phyloP scores from a whole-genome alignment of 306 rosid genomes.

The Spatholobus suberectus region DNA sequence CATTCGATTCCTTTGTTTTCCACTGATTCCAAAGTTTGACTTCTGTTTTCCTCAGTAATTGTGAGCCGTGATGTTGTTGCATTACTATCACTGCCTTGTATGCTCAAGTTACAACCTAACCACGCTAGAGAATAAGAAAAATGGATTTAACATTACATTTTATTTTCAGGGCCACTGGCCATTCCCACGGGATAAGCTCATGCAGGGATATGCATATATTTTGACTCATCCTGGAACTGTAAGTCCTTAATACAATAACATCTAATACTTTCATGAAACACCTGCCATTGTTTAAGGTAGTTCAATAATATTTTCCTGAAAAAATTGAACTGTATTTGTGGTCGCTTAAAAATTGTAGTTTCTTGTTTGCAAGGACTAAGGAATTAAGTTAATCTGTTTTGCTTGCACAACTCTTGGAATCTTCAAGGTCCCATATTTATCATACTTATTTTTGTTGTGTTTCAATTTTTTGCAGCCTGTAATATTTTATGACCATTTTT shows the following conservation, averaged over 20 bases:
- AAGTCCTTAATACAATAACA: constrained; percentile 44
- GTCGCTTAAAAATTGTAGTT: background rate
- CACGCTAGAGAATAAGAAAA: constrained; percentile 35
- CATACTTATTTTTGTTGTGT: background rate
- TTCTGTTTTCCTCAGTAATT: background rate
- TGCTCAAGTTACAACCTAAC: constrained; percentile 25
- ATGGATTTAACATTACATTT: constrained; percentile 35
- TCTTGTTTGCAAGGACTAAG: background rate
- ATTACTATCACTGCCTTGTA: background rate
- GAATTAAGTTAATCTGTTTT: constrained; percentile 6
- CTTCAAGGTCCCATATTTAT: background rate
- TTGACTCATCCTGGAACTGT: constrained; percentile 89
- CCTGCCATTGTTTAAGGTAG: background rate
- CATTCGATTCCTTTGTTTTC: background rate
- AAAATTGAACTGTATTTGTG: background rate
- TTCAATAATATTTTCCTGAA: constrained; percentile 6
- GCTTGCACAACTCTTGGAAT: background rate
- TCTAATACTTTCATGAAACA: background rate
- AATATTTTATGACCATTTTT: constrained; percentile 78
- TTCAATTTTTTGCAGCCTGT: constrained; percentile 58
- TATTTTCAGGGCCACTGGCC: constrained; percentile 84
- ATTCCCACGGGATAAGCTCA: constrained; percentile 81
- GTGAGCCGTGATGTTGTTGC: constrained; percentile 18
- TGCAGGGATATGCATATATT: constrained; percentile 83
- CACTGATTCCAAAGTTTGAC: background rate